phyloP scores from a whole-genome alignment of 108 stramenopile genomes.

The Nitzschia palea region DNA sequence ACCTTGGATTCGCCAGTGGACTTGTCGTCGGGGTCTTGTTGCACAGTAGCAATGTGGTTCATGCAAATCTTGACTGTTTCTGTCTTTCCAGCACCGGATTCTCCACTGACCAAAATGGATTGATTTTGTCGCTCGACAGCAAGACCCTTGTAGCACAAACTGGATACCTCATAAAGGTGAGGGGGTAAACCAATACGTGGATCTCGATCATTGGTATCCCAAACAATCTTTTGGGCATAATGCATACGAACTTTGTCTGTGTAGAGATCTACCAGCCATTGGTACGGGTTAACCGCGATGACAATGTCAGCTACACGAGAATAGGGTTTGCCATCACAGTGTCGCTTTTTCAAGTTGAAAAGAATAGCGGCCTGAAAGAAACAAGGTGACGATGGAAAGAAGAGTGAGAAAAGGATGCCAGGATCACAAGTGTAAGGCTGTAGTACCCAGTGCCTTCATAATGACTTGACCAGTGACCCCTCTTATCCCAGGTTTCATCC shows the following conservation, averaged over 20 bases:
- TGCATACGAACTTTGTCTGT: conserved; percentile 55
- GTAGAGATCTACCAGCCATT: conserved; percentile 71
- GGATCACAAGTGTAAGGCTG: too few relatives aligned
- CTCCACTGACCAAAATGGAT: conserved; percentile 79
- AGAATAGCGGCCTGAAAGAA: conserved; percentile 73
- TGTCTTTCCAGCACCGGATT: conserved; percentile 88
- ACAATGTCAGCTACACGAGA: conserved; percentile 88
- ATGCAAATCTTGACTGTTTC: conserved; percentile 89
- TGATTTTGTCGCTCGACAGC: conserved; percentile 57
- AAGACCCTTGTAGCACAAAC: conserved; percentile 67
- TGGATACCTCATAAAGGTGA: conserved; percentile 72
- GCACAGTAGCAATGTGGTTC: conserved; percentile 80
- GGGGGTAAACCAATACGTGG: conserved; percentile 40
- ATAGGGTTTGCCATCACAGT: conserved; percentile 69
- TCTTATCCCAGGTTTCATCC: too few relatives aligned
- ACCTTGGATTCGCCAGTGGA: conserved; percentile 41
- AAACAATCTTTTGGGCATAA: conserved; percentile 68
- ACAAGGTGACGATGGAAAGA: conserved; percentile 38
- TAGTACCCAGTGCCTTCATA: too few relatives aligned
- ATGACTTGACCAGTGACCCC: too few relatives aligned
- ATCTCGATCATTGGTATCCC: conserved; percentile 37
- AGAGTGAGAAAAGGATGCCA: too few relatives aligned
- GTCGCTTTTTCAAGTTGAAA: conserved; percentile 76
- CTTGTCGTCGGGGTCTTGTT: conserved; percentile 40
- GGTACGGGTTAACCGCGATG: conserved; percentile 91